A percentile compares a stretch with the other conserved stretches of the same genome.
phyloP scores from a whole-genome alignment of 2,329 filamentous ascomycete genomes.

The Hansfordia pulvinata region DNA sequence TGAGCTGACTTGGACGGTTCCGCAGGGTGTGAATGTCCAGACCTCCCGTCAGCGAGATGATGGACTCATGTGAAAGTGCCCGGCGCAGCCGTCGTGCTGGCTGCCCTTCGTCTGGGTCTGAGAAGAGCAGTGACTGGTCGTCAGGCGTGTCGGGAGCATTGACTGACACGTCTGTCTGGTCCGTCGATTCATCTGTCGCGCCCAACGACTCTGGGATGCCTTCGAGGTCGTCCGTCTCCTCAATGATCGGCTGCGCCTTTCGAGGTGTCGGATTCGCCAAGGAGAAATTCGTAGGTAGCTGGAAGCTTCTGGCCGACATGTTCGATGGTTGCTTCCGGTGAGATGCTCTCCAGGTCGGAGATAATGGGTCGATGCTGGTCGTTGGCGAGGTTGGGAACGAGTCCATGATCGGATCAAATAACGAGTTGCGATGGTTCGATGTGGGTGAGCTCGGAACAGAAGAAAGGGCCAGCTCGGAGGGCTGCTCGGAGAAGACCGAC shows the following conservation, averaged over 20 bases:
- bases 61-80: conserved; percentile 70
- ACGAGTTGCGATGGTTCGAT: conserved; percentile 57
- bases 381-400: conserved; percentile 69
- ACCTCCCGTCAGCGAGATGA: conserved; percentile 74
- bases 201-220: conserved; percentile 15
- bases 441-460: conserved; percentile 73
- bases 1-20: conserved; percentile 62
- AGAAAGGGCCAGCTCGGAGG: conserved; percentile 52
- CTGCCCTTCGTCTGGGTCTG: too few relatives aligned
- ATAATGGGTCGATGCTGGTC: conserved; percentile 58
- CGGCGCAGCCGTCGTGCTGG: conserved; percentile 42
- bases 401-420: conserved; percentile 67
- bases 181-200: conserved; percentile 20
- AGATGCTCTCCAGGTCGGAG: conserved; percentile 37
- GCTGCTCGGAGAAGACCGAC: conserved; percentile 46
- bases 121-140: too few relatives aligned
- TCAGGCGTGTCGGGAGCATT: conserved; percentile 13
- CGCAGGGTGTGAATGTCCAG: conserved; percentile 82
- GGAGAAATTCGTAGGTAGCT: conserved; percentile 12
- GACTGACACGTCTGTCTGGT: conserved; percentile 13
- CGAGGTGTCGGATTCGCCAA: conserved; percentile 9
- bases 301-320: conserved; percentile 36
- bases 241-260: conserved; percentile 13
- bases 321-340: conserved; percentile 45
- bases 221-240: conserved; percentile 18